phyloP scores from a whole-genome alignment of 2,329 filamentous ascomycete genomes.

The Colletotrichum tabaci region DNA sequence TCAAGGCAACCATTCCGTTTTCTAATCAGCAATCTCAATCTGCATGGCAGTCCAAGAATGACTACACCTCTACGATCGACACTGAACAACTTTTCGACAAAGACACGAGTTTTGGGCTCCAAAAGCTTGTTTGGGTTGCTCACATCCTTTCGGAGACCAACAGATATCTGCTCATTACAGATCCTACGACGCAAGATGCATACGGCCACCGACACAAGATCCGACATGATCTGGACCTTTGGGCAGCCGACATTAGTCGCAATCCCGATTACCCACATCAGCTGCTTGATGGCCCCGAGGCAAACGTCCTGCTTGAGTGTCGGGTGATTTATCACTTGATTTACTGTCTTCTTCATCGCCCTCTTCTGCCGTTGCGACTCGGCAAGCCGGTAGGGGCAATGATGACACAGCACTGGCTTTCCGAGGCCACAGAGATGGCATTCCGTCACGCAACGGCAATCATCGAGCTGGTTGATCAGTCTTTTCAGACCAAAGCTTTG shows the following conservation, averaged over 20 bases:
- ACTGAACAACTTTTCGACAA: not conserved
- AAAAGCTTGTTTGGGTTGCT: conserved; percentile 21
- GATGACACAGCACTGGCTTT: conserved; percentile 32
- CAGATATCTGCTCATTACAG: conserved; percentile 26
- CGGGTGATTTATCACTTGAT: conserved; percentile 26
- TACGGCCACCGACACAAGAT: conserved; percentile 36
- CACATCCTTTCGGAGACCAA: conserved; percentile 30
- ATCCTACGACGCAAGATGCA: conserved; percentile 19
- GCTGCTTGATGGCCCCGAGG: not conserved
- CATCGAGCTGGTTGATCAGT: conserved; percentile 14
- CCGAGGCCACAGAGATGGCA: conserved; percentile 23
- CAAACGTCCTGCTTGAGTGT: conserved; percentile 6
- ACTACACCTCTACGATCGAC: not conserved
- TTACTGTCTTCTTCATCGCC: conserved; percentile 35
- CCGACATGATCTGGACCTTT: conserved; percentile 28
- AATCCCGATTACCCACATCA: not conserved
- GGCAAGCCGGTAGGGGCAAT: conserved; percentile 23
- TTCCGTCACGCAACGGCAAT: conserved; percentile 35
- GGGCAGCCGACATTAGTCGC: conserved; percentile 14
- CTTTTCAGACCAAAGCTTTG: conserved; percentile 5
- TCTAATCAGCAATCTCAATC: not conserved
- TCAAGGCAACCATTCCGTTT: conserved; percentile 18
- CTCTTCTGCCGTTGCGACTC: conserved; percentile 20
- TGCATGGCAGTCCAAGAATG: conserved; percentile 3
- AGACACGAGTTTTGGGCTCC: not conserved